Evolutionary conservation across 192 early-diverging fungal species (phyloP), one percentile per base, ranked within the genome.

Genomic region (Coemansia sp.): DNA sequence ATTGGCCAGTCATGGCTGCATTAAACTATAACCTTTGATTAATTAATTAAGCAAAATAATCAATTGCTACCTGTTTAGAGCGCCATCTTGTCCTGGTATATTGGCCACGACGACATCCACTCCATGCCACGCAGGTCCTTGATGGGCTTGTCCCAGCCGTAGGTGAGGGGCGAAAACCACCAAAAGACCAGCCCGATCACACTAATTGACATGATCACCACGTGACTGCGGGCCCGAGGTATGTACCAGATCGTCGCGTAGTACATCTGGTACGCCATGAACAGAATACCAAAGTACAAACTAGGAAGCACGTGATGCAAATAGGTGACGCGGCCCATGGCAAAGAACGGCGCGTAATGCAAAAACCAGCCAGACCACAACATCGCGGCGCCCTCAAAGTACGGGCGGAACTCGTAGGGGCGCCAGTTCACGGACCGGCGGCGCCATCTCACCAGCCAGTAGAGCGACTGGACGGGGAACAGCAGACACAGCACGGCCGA

Each of bases 261-360:
- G 73, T 88, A 84, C 12, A 83, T 56, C 52, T 85, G 62, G 60
- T 80, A 81, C 7, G 72, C 73, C 19, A 84, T 57, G 45, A 81
- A 73, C 63, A 91, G 74, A 24, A 91, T 84, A 52, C 73, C 84
- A 77, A 88, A 91, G 77, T 88, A 91, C 40, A 89, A 69, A 0
- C 87, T 86, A 7, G 89, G 89, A 68, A 91, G 83, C 50, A 88
- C 88, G 71, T 89, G 89, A 69, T 91, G 89, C 35, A 91, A 70
- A 42, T 90, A 90, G 2, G 84, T 88, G 59, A 90, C 88, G 31
- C 89, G 83, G 51, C 87, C 89, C 89, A 91, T 91, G 58, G 89
- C 76, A 64, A 66, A 88, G 68, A 89, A 89, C n/a, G 89, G 87
- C 50, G 81, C 43, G 70, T 91, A 91, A 65, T 91, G 89, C 40